Base-by-base conservation (phyloP, 495 filamentous ascomycete species). In the Talaromyces adpressus region DNA sequence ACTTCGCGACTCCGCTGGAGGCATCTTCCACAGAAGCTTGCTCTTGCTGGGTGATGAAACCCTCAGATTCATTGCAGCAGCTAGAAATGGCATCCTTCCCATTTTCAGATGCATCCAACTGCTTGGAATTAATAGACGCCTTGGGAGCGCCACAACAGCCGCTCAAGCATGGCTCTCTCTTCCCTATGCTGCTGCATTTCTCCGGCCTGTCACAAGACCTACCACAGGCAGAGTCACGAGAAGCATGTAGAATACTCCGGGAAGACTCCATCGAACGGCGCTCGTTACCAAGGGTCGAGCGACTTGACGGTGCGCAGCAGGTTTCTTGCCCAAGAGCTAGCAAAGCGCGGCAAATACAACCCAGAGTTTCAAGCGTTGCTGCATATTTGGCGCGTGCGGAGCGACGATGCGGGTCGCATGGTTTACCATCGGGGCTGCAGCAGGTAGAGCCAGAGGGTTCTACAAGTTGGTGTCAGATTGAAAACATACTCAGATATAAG, bases 331-430 rank as follows among this genome's bases (percentile, higher is more conserved):
- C 80, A 51, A 83, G 72, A 25, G 82, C 80, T 45, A 83, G 51
- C 6, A 85, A 70, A 36, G 80, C 77, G 32, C 81, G 75, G 66
- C 82, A 85, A 59, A 84, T 81, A 69, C 82, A 85, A 9, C 82
- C 82, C 16, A 84, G 66, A 22, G 80, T 76, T 52, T 77, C 66
- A 6, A 84, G 73, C 14, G 64, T 82, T 32, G 70, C 68, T 2
- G 66, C 71, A 62, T 81, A 83, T n/a, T 59, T 66, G n/a, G 69
- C 65, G 45, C 68, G 77, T 7, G 72, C 71, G 18, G 71, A 69
- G 34, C 65, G 71, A 9, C 63, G 51, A 66, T 78, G 74, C 6
- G 71, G 11, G 41, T 32, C 41, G 67, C 76, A 75, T 52, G 75
- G 63, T 47, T 67, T 65, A 47, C 62, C 59, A 61, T 66, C 57